Conservation (phyloP, 2,329 filamentous ascomycete genomes). For the Colletotrichum sp. region DNA sequence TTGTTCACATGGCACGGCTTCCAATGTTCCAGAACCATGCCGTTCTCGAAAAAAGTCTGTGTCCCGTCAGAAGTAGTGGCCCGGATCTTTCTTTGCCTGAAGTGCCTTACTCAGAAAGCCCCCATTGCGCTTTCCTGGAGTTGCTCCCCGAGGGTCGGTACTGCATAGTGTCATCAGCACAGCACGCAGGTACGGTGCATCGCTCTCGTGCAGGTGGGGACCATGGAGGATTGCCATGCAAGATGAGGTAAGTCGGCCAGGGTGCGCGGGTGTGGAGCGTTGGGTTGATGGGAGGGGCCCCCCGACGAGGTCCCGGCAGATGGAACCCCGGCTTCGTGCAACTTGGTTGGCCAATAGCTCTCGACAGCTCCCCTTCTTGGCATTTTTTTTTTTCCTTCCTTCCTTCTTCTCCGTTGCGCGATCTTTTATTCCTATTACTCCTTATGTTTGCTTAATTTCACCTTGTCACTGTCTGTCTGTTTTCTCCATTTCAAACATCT, state of each 20-base stretch:
- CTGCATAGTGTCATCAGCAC: neutral
- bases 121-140: neutral
- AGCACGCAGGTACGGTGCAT: neutral
- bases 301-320: neutral
- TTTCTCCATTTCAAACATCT: neutral
- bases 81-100: neutral
- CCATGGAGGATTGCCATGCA: neutral
- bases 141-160: neutral
- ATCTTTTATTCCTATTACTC: neutral
- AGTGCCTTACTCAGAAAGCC: neutral
- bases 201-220: neutral
- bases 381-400: neutral
- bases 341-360: neutral
- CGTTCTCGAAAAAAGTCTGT: neutral
- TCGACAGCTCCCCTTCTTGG: neutral
- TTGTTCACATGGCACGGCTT: neutral
- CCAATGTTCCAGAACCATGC: neutral
- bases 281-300: neutral
- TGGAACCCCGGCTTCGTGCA: neutral
- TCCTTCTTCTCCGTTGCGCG: neutral
- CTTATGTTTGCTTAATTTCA: constrained; percentile 1
- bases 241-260: constrained; percentile 2
- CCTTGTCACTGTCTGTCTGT: neutral
- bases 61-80: neutral
- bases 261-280: neutral